These are phyloP conservation scores for Lizonia empirigonia DNA, from an alignment of 2,329 filamentous ascomycete species.

Conservation along the genomic window DNA sequence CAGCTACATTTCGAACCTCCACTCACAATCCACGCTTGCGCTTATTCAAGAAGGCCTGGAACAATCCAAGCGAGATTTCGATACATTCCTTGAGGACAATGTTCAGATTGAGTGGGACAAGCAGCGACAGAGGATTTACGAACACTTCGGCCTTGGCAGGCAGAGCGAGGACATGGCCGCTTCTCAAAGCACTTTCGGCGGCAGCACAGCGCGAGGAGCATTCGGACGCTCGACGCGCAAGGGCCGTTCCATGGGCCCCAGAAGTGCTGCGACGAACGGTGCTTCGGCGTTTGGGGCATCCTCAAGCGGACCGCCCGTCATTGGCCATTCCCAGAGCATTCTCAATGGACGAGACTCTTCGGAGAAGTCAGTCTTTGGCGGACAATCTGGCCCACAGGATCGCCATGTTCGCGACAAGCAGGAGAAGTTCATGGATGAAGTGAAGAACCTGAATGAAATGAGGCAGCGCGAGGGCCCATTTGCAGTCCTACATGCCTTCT, in stretches of 20 bases:
- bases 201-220: conserved; percentile 47
- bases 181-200: conserved; percentile 44
- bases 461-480: conserved; percentile 71
- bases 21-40: conserved; percentile 86
- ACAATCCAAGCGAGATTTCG: conserved; percentile 88
- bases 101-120: conserved; percentile 95
- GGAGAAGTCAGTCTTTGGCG: conserved; percentile 57
- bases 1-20: conserved; percentile 81
- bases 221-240: conserved; percentile 60
- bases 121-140: conserved; percentile 89
- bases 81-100: conserved; percentile 91
- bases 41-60: conserved; percentile 93
- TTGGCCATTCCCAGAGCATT: conserved; percentile 72
- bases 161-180: conserved; percentile 49
- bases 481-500: conserved; percentile 77
- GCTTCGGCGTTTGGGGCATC: conserved; percentile 66
- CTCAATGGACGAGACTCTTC: conserved; percentile 68
- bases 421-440: conserved; percentile 75
- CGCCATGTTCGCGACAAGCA: conserved; percentile 84
- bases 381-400: conserved; percentile 66
- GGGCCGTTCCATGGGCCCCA: conserved; percentile 47
- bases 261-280: conserved; percentile 39
- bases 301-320: conserved; percentile 75
- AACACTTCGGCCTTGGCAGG: conserved; percentile 84
- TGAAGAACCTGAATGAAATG: conserved; percentile 77